These are phyloP conservation scores for Pulveroboletus sp. DNA, from an alignment of 768 basidiomycete species.

Conservation along the genomic window DNA sequence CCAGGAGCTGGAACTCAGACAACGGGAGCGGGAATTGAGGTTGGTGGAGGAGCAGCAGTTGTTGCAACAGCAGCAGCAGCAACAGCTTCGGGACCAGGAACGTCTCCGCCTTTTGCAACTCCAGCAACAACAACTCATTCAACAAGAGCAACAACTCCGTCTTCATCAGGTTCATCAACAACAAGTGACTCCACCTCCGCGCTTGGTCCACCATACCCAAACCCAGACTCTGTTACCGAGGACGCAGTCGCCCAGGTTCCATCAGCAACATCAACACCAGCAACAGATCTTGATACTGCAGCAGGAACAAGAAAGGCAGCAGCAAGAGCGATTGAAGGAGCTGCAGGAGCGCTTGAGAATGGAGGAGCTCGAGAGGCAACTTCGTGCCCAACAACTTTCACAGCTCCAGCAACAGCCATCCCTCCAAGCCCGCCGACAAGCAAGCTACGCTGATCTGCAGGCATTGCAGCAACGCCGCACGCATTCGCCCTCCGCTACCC, in stretches of 20 bases:
- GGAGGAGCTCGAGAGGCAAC: conserved; percentile 66
- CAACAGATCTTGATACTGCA: conserved; percentile 68
- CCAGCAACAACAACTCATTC: conserved; percentile 39
- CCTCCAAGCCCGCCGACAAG: conserved; percentile 36
- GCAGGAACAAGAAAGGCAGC: conserved; percentile 61
- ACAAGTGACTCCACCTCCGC: conserved; percentile 59
- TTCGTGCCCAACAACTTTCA: conserved; percentile 51
- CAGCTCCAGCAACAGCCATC: conserved; percentile 43
- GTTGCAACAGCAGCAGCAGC: conserved; percentile 37
- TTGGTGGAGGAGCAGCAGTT: conserved; percentile 34
- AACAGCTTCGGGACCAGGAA: conserved; percentile 42
- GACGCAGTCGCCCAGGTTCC: conserved; percentile 77
- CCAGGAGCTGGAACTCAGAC: conserved; percentile 43
- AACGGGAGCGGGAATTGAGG: conserved; percentile 43
- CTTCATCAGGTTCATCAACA: conserved; percentile 39
- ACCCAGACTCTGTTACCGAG: conserved; percentile 38
- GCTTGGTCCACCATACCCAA: conserved; percentile 49
- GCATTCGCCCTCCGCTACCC: conserved; percentile 44
- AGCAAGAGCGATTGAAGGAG: conserved; percentile 56
- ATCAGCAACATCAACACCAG: conserved; percentile 72
- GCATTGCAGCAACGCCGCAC: conserved; percentile 49
- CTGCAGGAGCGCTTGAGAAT: conserved; percentile 62
- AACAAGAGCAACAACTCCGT: conserved; percentile 35
- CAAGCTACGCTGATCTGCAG: conserved; percentile 50
- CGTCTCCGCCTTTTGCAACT: conserved; percentile 42